phyloP scores from a whole-genome alignment of 306 rosid species.

The Styphnolobium japonicum region DNA sequence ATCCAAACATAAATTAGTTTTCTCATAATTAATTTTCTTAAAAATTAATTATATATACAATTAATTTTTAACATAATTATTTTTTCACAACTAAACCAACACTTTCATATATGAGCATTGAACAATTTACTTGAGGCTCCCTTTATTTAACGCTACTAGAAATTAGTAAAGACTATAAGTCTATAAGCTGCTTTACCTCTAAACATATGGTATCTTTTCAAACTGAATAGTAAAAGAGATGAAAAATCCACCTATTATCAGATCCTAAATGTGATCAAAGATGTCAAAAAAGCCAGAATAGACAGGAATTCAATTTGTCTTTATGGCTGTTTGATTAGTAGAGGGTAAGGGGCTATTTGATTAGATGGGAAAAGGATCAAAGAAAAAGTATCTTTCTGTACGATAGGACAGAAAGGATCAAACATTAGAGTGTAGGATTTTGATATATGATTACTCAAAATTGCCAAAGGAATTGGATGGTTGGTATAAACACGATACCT shows the following conservation, averaged over 20 bases:
- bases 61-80: too few species aligned
- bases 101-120: not conserved
- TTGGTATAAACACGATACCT: slow-evolving; percentile 6
- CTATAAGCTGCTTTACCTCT: not conserved
- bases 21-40: too few species aligned
- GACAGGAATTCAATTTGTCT: not conserved
- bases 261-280: slow-evolving; percentile 22
- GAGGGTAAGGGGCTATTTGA: not conserved
- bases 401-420: slow-evolving; percentile 25
- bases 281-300: slow-evolving; percentile 24
- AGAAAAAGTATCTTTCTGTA: slow-evolving; percentile 11
- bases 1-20: too few species aligned
- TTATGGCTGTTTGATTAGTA: slow-evolving; percentile 21
- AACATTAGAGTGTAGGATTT: not conserved
- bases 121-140: not conserved
- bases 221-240: slow-evolving; percentile 14
- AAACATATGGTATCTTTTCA: slow-evolving; percentile 1
- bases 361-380: slow-evolving; percentile 25
- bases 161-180: not conserved
- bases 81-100: too few species aligned
- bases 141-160: not conserved
- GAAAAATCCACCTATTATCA: not conserved
- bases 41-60: too few species aligned
- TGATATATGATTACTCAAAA: slow-evolving; percentile 16
- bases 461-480: not conserved